phyloP scores from a whole-genome alignment of 1,284 basidiomycete species.

The Ceratobasidium sp. region DNA sequence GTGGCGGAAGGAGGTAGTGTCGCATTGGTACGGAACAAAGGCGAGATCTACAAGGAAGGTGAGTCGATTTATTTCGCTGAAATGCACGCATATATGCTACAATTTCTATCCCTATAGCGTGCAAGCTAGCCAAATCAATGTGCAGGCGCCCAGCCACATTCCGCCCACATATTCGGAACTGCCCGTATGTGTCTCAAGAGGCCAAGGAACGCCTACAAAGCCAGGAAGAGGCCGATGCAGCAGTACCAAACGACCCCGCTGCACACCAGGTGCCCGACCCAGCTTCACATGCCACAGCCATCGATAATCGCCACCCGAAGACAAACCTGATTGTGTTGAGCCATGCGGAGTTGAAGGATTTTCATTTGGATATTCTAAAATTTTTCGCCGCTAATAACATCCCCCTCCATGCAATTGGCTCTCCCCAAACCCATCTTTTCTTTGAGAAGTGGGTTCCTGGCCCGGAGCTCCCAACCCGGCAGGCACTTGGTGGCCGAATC shows the following conservation, averaged over 20 bases:
- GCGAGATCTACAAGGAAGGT: constrained; percentile 1
- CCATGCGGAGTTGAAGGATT: neutral
- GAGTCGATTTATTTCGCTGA: neutral
- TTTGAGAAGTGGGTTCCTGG: constrained; percentile 16
- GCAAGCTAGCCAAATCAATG: neutral
- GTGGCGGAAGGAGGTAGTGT: neutral
- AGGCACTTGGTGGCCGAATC: constrained; percentile 1
- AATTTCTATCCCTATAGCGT: neutral
- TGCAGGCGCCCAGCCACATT: neutral
- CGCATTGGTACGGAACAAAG: neutral
- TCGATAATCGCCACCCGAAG: neutral
- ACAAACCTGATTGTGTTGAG: neutral
- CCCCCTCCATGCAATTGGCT: constrained; percentile 1
- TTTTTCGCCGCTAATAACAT: neutral
- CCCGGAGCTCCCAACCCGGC: neutral
- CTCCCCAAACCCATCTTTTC: neutral
- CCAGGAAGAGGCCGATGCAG: neutral
- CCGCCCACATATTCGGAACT: neutral
- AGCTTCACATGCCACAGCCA: neutral
- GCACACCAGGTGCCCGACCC: neutral
- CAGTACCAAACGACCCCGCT: neutral
- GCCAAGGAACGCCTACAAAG: neutral
- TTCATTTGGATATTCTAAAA: neutral
- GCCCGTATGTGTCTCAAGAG: neutral
- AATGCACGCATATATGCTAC: neutral